Conservation (phyloP, 306 rosid genomes). For the Cyamopsis tetragonoloba region DNA sequence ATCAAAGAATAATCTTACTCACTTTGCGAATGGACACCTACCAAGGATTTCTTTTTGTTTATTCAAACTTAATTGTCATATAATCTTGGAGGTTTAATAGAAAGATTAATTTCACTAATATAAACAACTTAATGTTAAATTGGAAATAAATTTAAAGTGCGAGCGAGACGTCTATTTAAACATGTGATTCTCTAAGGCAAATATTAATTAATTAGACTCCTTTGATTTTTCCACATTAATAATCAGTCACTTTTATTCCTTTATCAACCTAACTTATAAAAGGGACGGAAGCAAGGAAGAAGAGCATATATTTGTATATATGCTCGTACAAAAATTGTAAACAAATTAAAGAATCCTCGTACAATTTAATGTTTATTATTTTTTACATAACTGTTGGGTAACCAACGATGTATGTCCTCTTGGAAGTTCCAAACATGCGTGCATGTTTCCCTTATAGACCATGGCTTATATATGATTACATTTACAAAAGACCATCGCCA, state of each 20-base stretch:
- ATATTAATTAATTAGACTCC: background rate
- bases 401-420: background rate
- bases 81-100: no score
- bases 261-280: background rate
- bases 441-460: conserved; percentile 24
- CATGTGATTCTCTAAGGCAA: background rate
- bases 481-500: conserved; percentile 21
- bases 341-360: conserved; percentile 35
- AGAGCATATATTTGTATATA: no score
- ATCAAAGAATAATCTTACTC: no score
- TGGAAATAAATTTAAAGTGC: background rate
- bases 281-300: background rate
- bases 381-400: conserved; percentile 4
- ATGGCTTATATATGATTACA: conserved; percentile 35
- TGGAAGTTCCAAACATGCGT: conserved; percentile 24
- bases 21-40: no score
- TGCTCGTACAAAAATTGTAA: background rate
- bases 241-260: background rate
- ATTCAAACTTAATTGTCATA: no score
- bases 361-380: conserved; percentile 27
- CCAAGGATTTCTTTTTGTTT: no score
- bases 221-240: background rate
- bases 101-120: no score
- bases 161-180: no score
- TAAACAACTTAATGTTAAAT: no score